Percentiles rank a stretch among this genome's conserved stretches.
phyloP scores from a whole-genome alignment of 805 yeast genomes.

The Cyberlindnera suaveolens region DNA sequence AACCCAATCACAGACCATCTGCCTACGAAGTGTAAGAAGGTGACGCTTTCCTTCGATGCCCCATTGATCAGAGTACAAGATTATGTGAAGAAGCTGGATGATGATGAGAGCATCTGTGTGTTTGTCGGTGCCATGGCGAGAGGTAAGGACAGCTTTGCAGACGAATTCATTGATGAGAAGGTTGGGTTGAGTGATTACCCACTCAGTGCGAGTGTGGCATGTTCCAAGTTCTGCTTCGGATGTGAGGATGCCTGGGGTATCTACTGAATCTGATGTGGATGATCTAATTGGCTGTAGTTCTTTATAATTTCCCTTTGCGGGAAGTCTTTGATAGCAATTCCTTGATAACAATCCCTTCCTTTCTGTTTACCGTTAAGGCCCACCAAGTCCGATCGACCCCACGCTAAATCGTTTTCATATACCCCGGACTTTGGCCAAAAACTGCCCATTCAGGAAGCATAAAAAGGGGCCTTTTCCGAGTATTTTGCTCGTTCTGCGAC shows the following conservation, averaged over 20 bases:
- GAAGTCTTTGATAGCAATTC: neutral
- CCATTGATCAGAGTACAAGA: constrained; percentile 84
- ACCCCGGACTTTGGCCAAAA: constrained; percentile 7
- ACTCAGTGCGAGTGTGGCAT: constrained; percentile 94
- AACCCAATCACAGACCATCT: constrained; percentile 96
- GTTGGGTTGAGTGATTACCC: constrained; percentile 95
- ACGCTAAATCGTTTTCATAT: neutral
- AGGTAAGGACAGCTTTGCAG: constrained; percentile 96
- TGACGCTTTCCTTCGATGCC: constrained; percentile 90
- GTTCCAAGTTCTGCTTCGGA: constrained; percentile 97
- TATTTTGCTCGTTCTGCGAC: no score
- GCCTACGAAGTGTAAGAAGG: constrained; percentile 91
- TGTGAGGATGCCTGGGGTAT: constrained; percentile 98
- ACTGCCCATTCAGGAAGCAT: neutral
- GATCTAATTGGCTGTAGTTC: neutral
- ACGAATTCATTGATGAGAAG: constrained; percentile 93
- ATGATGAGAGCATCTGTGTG: constrained; percentile 92
- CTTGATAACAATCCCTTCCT: neutral
- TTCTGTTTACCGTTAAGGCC: neutral
- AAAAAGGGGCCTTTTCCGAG: no score
- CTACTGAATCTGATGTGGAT: constrained; percentile 13
- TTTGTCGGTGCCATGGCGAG: constrained; percentile 99
- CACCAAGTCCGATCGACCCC: no score
- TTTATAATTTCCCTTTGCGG: neutral
- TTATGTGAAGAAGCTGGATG: constrained; percentile 69